phyloP scores from a whole-genome alignment of 495 filamentous ascomycete species.

The Hypoxylon rickii region DNA sequence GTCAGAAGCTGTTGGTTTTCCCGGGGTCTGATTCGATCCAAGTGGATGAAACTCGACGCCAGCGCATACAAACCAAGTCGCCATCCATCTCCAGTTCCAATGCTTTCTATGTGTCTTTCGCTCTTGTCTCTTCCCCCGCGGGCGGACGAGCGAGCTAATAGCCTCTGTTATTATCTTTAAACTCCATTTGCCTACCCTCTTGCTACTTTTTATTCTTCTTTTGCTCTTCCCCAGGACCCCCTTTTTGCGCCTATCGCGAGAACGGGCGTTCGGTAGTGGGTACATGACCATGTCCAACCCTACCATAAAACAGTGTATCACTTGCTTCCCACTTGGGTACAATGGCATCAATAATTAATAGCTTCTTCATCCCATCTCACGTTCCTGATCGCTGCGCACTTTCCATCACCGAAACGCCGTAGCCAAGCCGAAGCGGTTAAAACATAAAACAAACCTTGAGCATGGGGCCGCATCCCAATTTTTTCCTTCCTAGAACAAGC shows the following conservation, averaged over 20 bases:
- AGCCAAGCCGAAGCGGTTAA: slow-evolving; percentile 27
- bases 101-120: slow-evolving; percentile 27
- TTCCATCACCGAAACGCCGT: slow-evolving; percentile 31
- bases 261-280: slow-evolving; percentile 24
- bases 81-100: slow-evolving; percentile 31
- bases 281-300: slow-evolving; percentile 19
- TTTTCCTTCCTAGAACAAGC: too few species aligned
- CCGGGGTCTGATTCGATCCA: slow-evolving; percentile 43
- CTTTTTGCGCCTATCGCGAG: slow-evolving; percentile 23
- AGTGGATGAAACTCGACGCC: slow-evolving; percentile 41
- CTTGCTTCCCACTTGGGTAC: slow-evolving; percentile 28
- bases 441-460: slow-evolving; percentile 23
- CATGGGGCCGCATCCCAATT: slow-evolving; percentile 31
- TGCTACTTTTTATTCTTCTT: slow-evolving; percentile 16
- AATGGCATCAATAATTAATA: slow-evolving; percentile 14
- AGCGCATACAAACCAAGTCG: slow-evolving; percentile 36
- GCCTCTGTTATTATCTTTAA: too few species aligned
- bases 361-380: background rate
- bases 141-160: too few species aligned
- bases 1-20: slow-evolving; percentile 34
- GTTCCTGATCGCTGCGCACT: slow-evolving; percentile 26
- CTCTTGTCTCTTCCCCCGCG: slow-evolving; percentile 24
- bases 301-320: slow-evolving; percentile 31
- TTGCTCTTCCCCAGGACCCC: slow-evolving; percentile 3
- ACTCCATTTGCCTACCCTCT: too few species aligned